Conservation (phyloP, 163 green algal genomes). For the Scenedesmus sp. region DNA sequence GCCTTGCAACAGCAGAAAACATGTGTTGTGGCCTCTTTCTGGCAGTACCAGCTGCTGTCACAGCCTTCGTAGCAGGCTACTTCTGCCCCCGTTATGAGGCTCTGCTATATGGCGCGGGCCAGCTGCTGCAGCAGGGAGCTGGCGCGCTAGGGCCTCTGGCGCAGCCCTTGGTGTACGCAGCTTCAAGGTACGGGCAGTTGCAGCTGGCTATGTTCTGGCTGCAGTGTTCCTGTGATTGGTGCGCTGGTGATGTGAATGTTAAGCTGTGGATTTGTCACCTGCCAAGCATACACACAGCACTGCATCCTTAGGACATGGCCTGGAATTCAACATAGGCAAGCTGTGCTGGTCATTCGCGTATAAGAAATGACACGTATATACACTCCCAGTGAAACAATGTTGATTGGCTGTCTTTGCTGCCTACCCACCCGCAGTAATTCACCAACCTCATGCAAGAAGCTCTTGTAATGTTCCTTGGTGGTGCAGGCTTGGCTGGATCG, state of each 20-base stretch:
- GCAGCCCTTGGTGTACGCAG: neutral
- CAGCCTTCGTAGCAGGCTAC: constrained; percentile 5
- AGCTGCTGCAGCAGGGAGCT: neutral
- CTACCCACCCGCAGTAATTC: neutral
- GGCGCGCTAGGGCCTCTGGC: neutral
- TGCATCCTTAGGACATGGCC: neutral
- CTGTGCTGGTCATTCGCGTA: no score
- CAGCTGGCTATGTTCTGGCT: no score
- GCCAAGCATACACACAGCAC: neutral
- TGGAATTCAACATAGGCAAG: neutral
- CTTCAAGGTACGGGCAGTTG: neutral
- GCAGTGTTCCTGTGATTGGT: no score
- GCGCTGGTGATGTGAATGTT: neutral
- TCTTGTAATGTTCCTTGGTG: neutral
- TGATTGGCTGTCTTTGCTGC: no score
- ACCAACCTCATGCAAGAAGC: neutral
- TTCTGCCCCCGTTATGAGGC: neutral
- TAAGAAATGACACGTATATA: no score
- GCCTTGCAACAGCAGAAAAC: neutral
- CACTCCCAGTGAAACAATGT: no score
- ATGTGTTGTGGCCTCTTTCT: constrained; percentile 25
- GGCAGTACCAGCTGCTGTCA: constrained; percentile 3
- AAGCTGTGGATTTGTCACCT: neutral
- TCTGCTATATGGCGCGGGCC: neutral
- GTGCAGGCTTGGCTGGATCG: constrained; percentile 2